Evolutionary conservation across 75 land plant species (phyloP), one percentile per base, ranked within the genome.

Genomic region (Pinus tabuliformis): DNA sequence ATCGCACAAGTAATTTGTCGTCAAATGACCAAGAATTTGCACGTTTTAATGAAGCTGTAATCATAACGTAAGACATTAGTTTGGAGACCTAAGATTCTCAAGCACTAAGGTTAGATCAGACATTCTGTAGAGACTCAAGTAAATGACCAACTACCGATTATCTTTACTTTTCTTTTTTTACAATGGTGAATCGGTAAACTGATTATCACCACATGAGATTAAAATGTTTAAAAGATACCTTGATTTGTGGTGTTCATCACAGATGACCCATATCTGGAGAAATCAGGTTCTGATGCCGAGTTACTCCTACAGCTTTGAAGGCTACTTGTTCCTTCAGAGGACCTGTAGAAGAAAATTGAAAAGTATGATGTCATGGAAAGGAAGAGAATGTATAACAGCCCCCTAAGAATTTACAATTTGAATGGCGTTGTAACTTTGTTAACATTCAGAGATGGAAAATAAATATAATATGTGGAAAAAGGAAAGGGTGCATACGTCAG

Each of bases 11-110:
- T 59, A 86, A 71, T 65, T 86, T 89, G 61, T 95, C 98, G 73
- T 95, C 98, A 78, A 95, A 95, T 30, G 86, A 76, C 92, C 82
- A 94, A 54, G 91, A 88, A 79, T 78, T 84, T 13, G 78, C 77
- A 37, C 91, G 76, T 71, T 78, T 88, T 24, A 84, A 80, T 37
- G 89, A 71, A 72, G 78, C 86, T 85, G 75, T 6, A 75, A 72
- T 37, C 71, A 42, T 17, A 68, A 42, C 3, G 20, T 42, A 36
- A 68, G 54, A 68, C 11, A 22, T 68, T 68, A 68, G 24, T 37
- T 39, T 20, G 14, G 14, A 42, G 1, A 3, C 22, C 16, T 16
- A 5, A 64, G 18, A 64, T 30, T 37, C 52, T 68, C 54, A 49
- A 49, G 54, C 54, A 49, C 54, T 5, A n/a, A 60, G 8, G 62